These are phyloP conservation scores for Daldinia decipiens DNA, from an alignment of 495 filamentous ascomycete species.

Conservation along the genomic window DNA sequence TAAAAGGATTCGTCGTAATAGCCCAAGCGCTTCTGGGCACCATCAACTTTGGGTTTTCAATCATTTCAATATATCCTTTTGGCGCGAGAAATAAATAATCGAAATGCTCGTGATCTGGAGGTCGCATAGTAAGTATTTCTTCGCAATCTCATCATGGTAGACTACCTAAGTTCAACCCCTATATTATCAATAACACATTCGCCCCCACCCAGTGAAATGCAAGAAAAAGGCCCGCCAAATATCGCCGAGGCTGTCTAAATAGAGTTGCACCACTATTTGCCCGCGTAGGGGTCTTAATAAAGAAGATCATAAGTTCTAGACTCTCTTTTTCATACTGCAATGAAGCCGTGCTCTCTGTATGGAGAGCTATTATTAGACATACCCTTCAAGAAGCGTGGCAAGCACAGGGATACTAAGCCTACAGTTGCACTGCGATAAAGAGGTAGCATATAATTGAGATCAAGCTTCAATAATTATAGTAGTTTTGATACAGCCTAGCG, in stretches of 20 bases:
- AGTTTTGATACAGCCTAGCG: constrained; percentile 29
- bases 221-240: not conserved
- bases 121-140: not conserved
- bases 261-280: not conserved
- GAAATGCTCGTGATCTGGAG: not conserved
- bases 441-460: constrained; percentile 17
- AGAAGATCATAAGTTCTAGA: not conserved
- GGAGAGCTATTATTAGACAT: not conserved
- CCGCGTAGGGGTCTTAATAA: not conserved
- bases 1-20: not conserved
- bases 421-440: constrained; percentile 1
- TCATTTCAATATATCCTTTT: too few species aligned
- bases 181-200: not conserved
- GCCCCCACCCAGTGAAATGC: not conserved
- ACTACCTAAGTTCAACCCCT: too few species aligned
- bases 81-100: not conserved
- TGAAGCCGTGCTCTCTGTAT: not conserved
- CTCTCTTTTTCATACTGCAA: not conserved
- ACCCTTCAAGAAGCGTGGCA: not conserved
- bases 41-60: not conserved
- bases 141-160: not conserved
- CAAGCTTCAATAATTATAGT: constrained; percentile 14
- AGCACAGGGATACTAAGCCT: not conserved
- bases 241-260: not conserved
- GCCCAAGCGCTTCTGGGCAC: not conserved